A percentile compares a stretch with the other conserved stretches of the same genome.
Evolutionary conservation across 345 rosid species (phyloP).

Genomic region (Odontarrhena argentea): DNA sequence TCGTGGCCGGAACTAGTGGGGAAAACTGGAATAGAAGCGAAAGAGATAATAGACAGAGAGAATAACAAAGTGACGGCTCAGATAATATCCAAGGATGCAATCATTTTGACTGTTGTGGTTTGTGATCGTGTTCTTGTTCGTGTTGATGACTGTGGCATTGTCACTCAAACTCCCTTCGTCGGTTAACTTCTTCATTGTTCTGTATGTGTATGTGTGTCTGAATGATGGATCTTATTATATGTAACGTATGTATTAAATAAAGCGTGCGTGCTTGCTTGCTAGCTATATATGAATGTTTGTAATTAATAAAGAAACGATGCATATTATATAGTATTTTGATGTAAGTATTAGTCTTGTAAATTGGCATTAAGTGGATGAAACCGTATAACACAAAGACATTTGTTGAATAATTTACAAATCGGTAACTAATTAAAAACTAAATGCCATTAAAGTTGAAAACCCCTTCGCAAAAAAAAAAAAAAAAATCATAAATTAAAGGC

Average conservation of each 20-base stretch:
- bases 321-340: background rate
- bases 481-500: too few species aligned
- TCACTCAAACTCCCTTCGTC: slow-evolving; percentile 40
- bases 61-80: slow-evolving; percentile 41
- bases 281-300: background rate
- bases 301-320: slow-evolving; percentile 22
- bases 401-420: too few species aligned
- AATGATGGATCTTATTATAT: slow-evolving; percentile 21
- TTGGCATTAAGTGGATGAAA: too few species aligned
- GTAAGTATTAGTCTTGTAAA: too few species aligned
- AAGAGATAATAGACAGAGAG: slow-evolving; percentile 40
- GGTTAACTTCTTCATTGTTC: slow-evolving; percentile 23
- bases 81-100: slow-evolving; percentile 45
- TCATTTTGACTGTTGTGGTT: slow-evolving; percentile 39
- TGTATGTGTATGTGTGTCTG: background rate
- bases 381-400: too few species aligned
- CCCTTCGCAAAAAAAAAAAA: too few species aligned
- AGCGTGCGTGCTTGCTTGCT: too few species aligned
- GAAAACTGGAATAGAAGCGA: slow-evolving; percentile 44
- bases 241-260: slow-evolving; percentile 7
- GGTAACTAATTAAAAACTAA: too few species aligned
- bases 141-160: slow-evolving; percentile 47
- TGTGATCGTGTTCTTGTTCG: slow-evolving; percentile 50
- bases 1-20: slow-evolving; percentile 55
- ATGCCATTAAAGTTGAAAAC: too few species aligned